Base-by-base conservation (phyloP, 306 rosid genomes). In the Trifolium fragiferum region DNA sequence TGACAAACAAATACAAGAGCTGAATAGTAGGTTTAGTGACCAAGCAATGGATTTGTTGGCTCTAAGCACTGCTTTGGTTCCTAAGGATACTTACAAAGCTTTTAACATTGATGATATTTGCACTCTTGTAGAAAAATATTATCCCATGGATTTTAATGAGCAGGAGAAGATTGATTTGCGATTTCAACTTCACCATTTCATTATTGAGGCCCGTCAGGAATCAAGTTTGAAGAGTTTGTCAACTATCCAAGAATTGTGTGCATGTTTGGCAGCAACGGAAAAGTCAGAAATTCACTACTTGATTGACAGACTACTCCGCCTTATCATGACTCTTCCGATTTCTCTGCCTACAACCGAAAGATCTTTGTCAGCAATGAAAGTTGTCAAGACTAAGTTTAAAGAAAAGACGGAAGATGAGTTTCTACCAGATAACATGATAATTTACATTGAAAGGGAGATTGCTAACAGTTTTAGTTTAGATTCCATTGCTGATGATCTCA, bases 41-140 rank as follows among this genome's bases (percentile, higher is more conserved):
- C 61, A 21, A 21, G 14, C 6, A 44, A 60, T 60, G 6, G 3
- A 73, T 6, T 15, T 73, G 10, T 61, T 60, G 12, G 40, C 67
- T 37, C 4, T 75, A 35, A 53, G 40, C 19, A 51, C 2, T 65
- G 33, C 9, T n/a, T 76, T 76, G 32, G 25, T 21, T 66, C 67
- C 13, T 9, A 76, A 65, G 35, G 15, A 60, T 59, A 25, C 20
- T 59, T 16, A 44, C 23, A 44, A 9, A 25, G 18, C 23, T 55
- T 72, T 20, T 57, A 40, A 38, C 25, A 57, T 40, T 14, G 25
- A 20, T 40, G 4, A 8, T 38, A 55, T 55, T 10, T 72, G 76
- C 13, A 38, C 16, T 57, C 41, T 38, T 40, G 21, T 53, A 10
- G 21, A 70, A n/a, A 70, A 53, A 35, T 33, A 18, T 12, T 70